Evolutionary conservation across 2,329 filamentous ascomycete species (phyloP).

Genomic region (Venturia asperata): DNA sequence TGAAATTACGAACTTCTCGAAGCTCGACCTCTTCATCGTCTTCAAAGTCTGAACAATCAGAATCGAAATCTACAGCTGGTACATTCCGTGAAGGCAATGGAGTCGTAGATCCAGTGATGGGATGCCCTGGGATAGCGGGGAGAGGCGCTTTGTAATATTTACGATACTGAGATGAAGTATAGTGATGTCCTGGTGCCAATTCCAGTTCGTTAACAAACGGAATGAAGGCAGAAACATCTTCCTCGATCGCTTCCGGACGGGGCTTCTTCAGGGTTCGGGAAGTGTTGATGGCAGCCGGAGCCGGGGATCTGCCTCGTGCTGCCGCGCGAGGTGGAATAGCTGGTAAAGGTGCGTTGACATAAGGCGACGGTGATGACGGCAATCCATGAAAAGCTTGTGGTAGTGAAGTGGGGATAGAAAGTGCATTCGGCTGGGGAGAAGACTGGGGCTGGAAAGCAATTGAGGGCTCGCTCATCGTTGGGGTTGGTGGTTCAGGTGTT

Average conservation of each 20-base stretch:
- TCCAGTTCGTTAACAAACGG: neutral
- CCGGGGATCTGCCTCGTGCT: neutral
- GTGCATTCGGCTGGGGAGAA: neutral
- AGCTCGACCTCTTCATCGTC: neutral
- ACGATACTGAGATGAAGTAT: neutral
- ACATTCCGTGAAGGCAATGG: neutral
- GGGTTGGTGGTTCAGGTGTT: neutral
- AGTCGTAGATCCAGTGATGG: neutral
- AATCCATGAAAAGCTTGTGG: neutral
- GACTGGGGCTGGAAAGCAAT: neutral
- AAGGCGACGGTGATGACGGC: neutral
- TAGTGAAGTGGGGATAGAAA: neutral
- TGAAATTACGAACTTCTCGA: neutral
- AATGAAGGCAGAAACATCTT: neutral
- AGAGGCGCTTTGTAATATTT: neutral
- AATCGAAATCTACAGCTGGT: neutral
- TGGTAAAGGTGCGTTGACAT: neutral
- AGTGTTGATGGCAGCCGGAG: neutral
- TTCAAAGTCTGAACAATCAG: neutral
- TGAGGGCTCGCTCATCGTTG: neutral
- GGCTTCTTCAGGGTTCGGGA: neutral
- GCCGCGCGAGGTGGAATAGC: neutral
- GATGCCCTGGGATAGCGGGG: neutral
- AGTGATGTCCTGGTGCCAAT: conserved; percentile 1
- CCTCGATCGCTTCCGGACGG: neutral